Evolutionary conservation across 73 alveolate genomes (phyloP).

Genomic region (Diophrys appendiculata): DNA sequence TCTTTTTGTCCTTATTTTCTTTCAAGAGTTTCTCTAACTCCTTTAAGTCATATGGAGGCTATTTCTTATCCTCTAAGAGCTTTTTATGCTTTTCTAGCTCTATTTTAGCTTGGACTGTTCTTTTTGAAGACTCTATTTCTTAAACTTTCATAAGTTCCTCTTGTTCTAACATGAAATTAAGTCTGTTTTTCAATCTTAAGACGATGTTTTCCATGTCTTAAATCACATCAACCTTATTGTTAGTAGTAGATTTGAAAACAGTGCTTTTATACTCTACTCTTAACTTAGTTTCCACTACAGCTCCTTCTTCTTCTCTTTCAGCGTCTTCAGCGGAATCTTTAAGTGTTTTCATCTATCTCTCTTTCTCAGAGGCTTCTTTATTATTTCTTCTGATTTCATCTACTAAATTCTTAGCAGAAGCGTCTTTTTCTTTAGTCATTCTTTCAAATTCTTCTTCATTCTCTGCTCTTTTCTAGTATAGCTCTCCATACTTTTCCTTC

Average conservation of each 20-base stretch:
- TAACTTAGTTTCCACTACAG: background rate
- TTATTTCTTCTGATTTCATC: background rate
- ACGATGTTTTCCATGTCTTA: background rate
- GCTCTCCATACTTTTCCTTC: background rate
- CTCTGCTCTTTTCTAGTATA: background rate
- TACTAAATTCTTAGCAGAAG: background rate
- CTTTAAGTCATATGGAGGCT: slow-evolving; percentile 10
- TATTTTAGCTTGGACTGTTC: background rate
- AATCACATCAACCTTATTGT: background rate
- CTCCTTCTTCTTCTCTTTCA: slow-evolving; percentile 1
- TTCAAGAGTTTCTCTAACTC: background rate
- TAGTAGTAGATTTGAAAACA: background rate
- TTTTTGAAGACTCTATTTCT: background rate
- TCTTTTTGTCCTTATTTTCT: background rate
- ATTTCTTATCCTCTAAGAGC: background rate
- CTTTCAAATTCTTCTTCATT: background rate
- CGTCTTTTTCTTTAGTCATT: background rate
- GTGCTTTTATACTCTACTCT: background rate
- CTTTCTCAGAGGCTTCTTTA: slow-evolving; percentile 1
- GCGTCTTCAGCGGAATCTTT: background rate
- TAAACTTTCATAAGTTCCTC: no score
- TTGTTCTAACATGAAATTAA: no score
- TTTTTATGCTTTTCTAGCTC: background rate
- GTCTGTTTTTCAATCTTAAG: background rate
- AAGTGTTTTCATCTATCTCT: background rate